phyloP scores from a whole-genome alignment of 2,329 filamentous ascomycete genomes.

The Xylariaceae sp. region DNA sequence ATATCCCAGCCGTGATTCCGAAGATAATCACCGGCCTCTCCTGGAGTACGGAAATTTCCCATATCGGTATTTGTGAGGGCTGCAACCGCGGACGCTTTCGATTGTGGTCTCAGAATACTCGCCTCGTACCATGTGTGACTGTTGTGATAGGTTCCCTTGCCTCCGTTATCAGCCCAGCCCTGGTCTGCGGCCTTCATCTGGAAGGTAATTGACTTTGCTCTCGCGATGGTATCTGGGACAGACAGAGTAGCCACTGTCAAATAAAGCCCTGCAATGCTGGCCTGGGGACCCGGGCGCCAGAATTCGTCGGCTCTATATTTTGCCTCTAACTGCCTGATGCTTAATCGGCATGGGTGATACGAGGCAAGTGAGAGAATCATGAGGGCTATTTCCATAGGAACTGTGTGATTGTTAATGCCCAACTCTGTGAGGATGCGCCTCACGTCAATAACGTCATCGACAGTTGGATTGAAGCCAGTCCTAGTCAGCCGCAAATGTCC shows the following conservation, averaged over 20 bases:
- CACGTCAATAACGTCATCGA: constrained; percentile 4
- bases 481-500: background rate
- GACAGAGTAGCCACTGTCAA: constrained; percentile 3
- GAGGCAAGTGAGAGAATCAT: constrained; percentile 10
- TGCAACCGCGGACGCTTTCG: background rate
- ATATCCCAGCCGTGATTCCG: constrained; percentile 26
- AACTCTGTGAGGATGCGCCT: constrained; percentile 5
- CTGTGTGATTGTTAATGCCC: background rate
- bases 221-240: background rate
- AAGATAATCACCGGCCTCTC: constrained; percentile 8
- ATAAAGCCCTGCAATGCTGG: constrained; percentile 9
- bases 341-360: constrained; percentile 3
- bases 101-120: constrained; percentile 29
- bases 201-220: constrained; percentile 27
- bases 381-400: constrained; percentile 18
- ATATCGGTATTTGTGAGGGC: constrained; percentile 5
- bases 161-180: constrained; percentile 30
- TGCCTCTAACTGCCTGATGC: background rate
- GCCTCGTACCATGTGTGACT: constrained; percentile 34
- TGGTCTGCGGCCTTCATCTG: constrained; percentile 30
- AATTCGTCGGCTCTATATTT: constrained; percentile 9
- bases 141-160: constrained; percentile 28
- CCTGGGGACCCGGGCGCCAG: constrained; percentile 1
- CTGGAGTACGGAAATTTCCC: background rate
- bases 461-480: constrained; percentile 11